Percentiles rank a stretch among this genome's conserved stretches.
Evolutionary conservation across 306 rosid genomes (phyloP).

Genomic region (Acacia melanoxylon): DNA sequence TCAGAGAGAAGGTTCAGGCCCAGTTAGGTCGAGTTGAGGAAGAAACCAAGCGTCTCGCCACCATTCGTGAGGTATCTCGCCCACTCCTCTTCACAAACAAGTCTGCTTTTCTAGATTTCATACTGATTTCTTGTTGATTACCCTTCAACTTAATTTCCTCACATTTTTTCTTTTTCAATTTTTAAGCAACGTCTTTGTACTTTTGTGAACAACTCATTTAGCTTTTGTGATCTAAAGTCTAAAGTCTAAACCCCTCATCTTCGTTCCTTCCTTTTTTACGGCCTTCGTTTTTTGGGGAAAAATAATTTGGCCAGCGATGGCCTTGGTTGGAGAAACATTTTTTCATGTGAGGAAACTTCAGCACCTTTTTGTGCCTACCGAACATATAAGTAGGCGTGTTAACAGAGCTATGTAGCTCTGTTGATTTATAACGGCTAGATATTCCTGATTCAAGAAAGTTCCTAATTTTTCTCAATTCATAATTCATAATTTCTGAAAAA

Average conservation of each 20-base stretch:
- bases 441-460: constrained; percentile 7
- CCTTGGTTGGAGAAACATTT: constrained; percentile 18
- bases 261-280: neutral
- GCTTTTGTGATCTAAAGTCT: constrained; percentile 26
- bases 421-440: neutral
- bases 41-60: constrained; percentile 93
- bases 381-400: neutral
- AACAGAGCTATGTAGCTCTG: neutral
- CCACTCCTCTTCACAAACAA: neutral
- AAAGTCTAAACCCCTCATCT: neutral
- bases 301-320: neutral
- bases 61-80: constrained; percentile 82
- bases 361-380: neutral
- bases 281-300: neutral
- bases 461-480: neutral
- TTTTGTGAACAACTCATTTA: neutral
- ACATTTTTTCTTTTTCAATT: neutral
- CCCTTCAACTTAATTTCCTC: neutral
- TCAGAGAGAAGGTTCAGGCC: constrained; percentile 82
- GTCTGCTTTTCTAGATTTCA: neutral
- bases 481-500: neutral
- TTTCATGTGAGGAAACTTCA: neutral
- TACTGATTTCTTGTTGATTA: neutral
- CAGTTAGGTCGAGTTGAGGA: constrained; percentile 94
- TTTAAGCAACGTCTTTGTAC: neutral